phyloP scores from a whole-genome alignment of 805 yeast genomes.

The Candida incommunis region DNA sequence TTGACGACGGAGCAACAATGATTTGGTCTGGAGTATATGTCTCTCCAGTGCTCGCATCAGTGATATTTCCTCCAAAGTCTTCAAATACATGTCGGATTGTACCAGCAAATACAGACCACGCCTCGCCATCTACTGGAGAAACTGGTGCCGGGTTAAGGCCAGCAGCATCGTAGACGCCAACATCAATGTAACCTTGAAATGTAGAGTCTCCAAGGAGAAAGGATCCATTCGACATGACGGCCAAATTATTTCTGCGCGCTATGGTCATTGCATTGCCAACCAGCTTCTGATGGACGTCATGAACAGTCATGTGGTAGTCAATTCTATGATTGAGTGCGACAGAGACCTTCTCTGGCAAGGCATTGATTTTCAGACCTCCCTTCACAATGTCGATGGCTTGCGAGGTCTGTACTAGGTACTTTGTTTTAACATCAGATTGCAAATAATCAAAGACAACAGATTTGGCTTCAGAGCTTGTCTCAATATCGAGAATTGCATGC shows the following conservation, averaged over 20 bases:
- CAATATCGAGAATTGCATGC: not conserved
- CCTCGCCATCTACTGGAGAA: slow-evolving; percentile 28
- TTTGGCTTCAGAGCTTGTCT: not conserved
- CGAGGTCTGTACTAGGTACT: slow-evolving; percentile 41
- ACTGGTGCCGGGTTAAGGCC: slow-evolving; percentile 40
- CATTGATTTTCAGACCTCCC: slow-evolving; percentile 68
- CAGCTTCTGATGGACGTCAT: slow-evolving; percentile 28
- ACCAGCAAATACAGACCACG: slow-evolving; percentile 53
- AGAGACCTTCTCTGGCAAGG: slow-evolving; percentile 51
- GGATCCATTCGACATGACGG: slow-evolving; percentile 20
- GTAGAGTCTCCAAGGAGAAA: not conserved
- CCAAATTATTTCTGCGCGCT: slow-evolving; percentile 32
- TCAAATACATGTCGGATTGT: slow-evolving; percentile 49
- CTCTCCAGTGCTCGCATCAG: slow-evolving; percentile 16
- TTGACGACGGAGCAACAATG: slow-evolving; percentile 40
- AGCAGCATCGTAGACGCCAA: not conserved
- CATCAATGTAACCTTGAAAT: slow-evolving; percentile 19
- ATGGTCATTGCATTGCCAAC: slow-evolving; percentile 22
- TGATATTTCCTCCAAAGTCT: slow-evolving; percentile 20
- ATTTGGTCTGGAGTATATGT: slow-evolving; percentile 23
- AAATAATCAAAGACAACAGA: slow-evolving; percentile 5
- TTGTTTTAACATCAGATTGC: slow-evolving; percentile 8
- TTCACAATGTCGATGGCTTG: slow-evolving; percentile 52
- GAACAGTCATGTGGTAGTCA: slow-evolving; percentile 38
- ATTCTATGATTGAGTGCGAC: slow-evolving; percentile 51